These are phyloP conservation scores for Cercospora citrullina DNA, from an alignment of 2,329 filamentous ascomycete species.

Conservation along the genomic window DNA sequence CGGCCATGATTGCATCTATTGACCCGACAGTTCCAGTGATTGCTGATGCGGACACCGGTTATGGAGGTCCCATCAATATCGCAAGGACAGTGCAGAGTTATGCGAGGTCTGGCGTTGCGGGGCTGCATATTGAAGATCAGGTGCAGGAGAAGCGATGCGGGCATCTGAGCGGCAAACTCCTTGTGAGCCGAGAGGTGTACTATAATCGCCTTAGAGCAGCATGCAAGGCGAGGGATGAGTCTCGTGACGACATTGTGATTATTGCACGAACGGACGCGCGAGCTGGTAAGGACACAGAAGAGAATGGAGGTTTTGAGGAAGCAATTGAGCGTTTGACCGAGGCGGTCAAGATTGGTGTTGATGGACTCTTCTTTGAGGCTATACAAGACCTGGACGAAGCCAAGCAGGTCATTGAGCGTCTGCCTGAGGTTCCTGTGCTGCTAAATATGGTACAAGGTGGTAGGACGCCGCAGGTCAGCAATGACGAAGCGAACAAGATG, in stretches of 20 bases:
- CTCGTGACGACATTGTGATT: constrained; percentile 60
- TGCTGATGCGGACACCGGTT: constrained; percentile 62
- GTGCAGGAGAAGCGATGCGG: constrained; percentile 63
- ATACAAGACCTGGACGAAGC: constrained; percentile 54
- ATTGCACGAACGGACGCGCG: constrained; percentile 66
- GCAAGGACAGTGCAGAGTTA: constrained; percentile 32
- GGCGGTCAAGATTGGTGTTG: constrained; percentile 58
- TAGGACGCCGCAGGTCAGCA: constrained; percentile 55
- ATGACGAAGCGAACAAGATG: constrained; percentile 55
- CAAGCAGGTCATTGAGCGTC: constrained; percentile 49
- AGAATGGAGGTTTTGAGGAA: constrained; percentile 57
- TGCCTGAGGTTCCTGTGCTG: constrained; percentile 54
- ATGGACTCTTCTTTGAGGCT: constrained; percentile 62
- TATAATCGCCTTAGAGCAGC: constrained; percentile 60
- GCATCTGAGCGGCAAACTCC: constrained; percentile 61
- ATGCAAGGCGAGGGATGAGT: constrained; percentile 49
- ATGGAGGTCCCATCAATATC: constrained; percentile 47
- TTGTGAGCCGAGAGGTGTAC: constrained; percentile 56
- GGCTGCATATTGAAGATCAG: constrained; percentile 64
- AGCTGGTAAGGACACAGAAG: constrained; percentile 41
- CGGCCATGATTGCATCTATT: constrained; percentile 64
- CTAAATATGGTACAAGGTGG: constrained; percentile 61
- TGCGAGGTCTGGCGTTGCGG: constrained; percentile 56
- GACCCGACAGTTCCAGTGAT: constrained; percentile 59
- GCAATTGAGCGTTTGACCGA: constrained; percentile 53